A percentile compares a stretch with the other conserved stretches of the same genome.
These are phyloP conservation scores for Collariella sp. DNA, from an alignment of 495 filamentous ascomycete species.

Conservation along the genomic window DNA sequence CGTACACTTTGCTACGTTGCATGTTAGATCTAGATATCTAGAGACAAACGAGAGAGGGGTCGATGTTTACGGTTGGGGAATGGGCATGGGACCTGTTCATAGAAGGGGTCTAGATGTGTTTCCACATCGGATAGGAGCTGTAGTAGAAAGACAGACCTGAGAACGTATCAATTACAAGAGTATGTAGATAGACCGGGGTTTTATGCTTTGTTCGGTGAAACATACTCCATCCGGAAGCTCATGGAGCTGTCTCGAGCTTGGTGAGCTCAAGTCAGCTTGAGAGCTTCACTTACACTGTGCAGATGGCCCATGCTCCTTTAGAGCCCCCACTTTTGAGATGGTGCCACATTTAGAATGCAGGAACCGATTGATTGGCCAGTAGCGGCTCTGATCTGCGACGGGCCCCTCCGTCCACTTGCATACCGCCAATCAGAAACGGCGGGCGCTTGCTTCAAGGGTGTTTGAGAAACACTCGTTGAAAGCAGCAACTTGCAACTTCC, in stretches of 20 bases:
- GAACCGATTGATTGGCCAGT: not conserved
- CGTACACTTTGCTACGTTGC: not conserved
- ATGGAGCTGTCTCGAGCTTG: not conserved
- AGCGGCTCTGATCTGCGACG: not conserved
- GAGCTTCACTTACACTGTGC: not conserved
- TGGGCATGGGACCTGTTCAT: too few species aligned
- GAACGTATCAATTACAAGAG: too few species aligned
- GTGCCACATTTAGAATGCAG: not conserved
- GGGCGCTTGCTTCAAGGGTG: not conserved
- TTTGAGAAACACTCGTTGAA: not conserved
- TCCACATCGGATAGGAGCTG: too few species aligned
- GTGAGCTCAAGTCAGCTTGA: not conserved
- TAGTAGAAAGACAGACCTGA: too few species aligned
- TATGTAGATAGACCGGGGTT: too few species aligned
- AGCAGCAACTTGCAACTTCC: not conserved
- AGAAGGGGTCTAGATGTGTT: too few species aligned
- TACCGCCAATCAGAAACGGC: not conserved
- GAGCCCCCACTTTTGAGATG: not conserved
- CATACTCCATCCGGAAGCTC: too few species aligned
- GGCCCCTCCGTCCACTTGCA: not conserved
- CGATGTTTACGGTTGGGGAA: too few species aligned
- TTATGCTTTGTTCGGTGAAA: too few species aligned
- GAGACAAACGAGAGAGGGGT: too few species aligned
- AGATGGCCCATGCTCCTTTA: conserved; percentile 1
- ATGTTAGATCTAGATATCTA: too few species aligned